Evolutionary conservation across 768 basidiomycete genomes (phyloP).

Genomic region (Lepiota subincarnata): DNA sequence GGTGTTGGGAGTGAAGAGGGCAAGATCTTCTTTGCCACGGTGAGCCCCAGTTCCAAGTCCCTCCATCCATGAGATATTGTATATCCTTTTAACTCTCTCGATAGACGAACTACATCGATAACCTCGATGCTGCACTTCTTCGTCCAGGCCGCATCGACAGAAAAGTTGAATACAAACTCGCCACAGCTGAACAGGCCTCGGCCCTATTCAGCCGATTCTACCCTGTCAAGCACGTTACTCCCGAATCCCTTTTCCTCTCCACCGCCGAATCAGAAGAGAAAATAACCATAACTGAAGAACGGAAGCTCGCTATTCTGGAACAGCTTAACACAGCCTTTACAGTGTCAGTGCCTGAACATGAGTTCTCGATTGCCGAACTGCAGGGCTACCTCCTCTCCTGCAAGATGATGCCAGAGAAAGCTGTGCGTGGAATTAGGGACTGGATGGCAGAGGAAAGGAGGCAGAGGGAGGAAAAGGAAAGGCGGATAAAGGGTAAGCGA

Average conservation of each 20-base stretch:
- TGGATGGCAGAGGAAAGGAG: conserved; percentile 40
- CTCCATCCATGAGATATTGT: not conserved
- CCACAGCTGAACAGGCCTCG: conserved; percentile 41
- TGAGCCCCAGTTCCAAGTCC: conserved; percentile 19
- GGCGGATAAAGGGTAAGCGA: conserved; percentile 29
- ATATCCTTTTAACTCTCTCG: not conserved
- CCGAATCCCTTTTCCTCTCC: conserved; percentile 8
- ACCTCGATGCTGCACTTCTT: conserved; percentile 51
- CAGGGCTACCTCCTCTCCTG: conserved; percentile 53
- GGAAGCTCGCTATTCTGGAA: conserved; percentile 14
- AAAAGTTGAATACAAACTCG: conserved; percentile 47
- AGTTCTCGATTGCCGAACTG: conserved; percentile 57
- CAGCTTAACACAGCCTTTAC: conserved; percentile 41
- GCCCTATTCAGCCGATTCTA: conserved; percentile 51
- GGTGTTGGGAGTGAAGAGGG: conserved; percentile 61
- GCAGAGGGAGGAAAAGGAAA: conserved; percentile 29
- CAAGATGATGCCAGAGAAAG: conserved; percentile 35
- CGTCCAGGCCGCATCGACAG: conserved; percentile 56
- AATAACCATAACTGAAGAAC: not conserved
- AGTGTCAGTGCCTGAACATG: conserved; percentile 35
- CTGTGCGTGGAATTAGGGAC: conserved; percentile 26
- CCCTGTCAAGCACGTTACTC: conserved; percentile 26
- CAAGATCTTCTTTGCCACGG: conserved; percentile 58
- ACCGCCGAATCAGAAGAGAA: conserved; percentile 15
- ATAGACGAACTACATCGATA: conserved; percentile 53